Evolutionary conservation across 306 rosid species (phyloP).

Genomic region (Corylus americana): DNA sequence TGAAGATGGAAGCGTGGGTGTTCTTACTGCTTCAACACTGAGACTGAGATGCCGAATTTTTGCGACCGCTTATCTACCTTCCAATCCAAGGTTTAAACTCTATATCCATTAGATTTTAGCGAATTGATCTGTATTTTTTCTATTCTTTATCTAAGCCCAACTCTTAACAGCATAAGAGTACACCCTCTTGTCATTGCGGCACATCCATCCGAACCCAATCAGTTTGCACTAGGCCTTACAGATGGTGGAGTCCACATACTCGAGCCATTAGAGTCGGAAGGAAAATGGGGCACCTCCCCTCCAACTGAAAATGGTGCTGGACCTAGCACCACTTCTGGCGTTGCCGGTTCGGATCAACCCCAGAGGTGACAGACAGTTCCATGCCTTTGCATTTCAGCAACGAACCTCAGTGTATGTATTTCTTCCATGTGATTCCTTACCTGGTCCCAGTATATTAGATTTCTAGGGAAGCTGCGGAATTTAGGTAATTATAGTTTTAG

Average conservation of each 20-base stretch:
- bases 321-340: constrained; percentile 69
- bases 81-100: constrained; percentile 71
- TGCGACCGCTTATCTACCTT: constrained; percentile 75
- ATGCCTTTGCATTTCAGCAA: constrained; percentile 29
- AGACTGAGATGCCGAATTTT: constrained; percentile 86
- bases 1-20: constrained; percentile 88
- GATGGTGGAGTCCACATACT: constrained; percentile 92
- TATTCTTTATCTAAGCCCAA: constrained; percentile 5
- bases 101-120: constrained; percentile 7
- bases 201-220: constrained; percentile 92
- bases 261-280: constrained; percentile 91
- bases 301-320: constrained; percentile 94
- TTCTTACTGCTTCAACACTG: constrained; percentile 80
- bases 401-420: constrained; percentile 43
- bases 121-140: constrained; percentile 11
- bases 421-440: constrained; percentile 49
- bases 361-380: constrained; percentile 64
- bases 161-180: constrained; percentile 64
- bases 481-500: constrained; percentile 58
- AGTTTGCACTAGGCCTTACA: constrained; percentile 89
- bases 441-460: constrained; percentile 42
- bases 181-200: constrained; percentile 92
- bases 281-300: constrained; percentile 93
- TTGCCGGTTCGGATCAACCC: constrained; percentile 68
- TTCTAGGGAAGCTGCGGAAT: constrained; percentile 58